Evolutionary conservation across 306 rosid genomes (phyloP).

Genomic region (Corylus americana): DNA sequence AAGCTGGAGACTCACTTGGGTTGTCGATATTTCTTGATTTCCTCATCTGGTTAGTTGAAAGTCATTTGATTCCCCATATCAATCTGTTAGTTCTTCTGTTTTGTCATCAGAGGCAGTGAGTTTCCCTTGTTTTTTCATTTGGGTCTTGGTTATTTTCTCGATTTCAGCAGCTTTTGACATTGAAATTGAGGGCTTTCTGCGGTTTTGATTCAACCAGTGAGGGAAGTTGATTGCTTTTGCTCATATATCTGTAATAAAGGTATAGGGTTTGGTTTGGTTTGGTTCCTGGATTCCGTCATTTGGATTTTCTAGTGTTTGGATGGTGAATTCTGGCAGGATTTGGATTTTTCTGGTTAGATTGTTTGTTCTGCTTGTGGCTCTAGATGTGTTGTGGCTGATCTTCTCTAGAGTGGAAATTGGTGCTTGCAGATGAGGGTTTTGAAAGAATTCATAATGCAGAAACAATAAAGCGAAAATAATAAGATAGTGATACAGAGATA

Average conservation of each 20-base stretch:
- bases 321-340: constrained; percentile 15
- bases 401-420: constrained; percentile 22
- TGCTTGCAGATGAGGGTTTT: constrained; percentile 18
- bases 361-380: not conserved
- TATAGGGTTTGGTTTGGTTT: constrained; percentile 17
- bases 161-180: not conserved
- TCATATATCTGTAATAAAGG: not conserved
- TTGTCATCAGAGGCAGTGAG: constrained; percentile 9
- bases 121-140: constrained; percentile 28
- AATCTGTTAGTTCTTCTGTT: constrained; percentile 29
- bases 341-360: constrained; percentile 9
- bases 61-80: constrained; percentile 29
- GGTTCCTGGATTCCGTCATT: constrained; percentile 23
- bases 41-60: constrained; percentile 32
- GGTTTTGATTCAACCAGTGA: constrained; percentile 6
- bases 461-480: too few relatives aligned
- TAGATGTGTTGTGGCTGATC: not conserved
- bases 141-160: constrained; percentile 12
- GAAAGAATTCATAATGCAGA: too few relatives aligned
- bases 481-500: too few relatives aligned
- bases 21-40: constrained; percentile 40
- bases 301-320: not conserved
- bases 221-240: constrained; percentile 9
- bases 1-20: constrained; percentile 38
- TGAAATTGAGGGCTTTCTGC: constrained; percentile 15